Conservation (phyloP, 148 eudicot species). For the Cornus kousa region DNA sequence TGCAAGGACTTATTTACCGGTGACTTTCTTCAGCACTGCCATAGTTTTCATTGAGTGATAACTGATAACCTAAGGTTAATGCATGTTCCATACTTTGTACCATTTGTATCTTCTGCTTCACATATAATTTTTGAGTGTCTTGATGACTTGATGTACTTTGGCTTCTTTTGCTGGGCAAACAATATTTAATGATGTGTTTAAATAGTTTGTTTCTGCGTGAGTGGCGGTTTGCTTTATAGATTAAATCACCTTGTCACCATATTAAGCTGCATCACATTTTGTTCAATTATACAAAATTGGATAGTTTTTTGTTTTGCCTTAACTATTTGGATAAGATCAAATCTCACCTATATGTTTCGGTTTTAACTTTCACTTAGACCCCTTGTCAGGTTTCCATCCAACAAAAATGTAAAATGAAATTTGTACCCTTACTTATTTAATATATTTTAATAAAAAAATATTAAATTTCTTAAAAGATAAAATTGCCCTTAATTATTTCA, state of each 20-base stretch:
- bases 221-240: neutral
- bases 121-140: neutral
- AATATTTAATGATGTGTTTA: neutral
- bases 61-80: neutral
- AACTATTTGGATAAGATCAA: too few relatives aligned
- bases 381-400: too few relatives aligned
- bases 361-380: too few relatives aligned
- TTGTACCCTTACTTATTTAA: too few relatives aligned
- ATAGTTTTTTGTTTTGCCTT: neutral
- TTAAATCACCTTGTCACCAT: neutral
- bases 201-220: neutral
- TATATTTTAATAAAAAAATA: too few relatives aligned
- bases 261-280: too few relatives aligned
- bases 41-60: neutral
- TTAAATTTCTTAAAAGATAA: too few relatives aligned
- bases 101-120: neutral
- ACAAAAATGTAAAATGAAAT: too few relatives aligned
- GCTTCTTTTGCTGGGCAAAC: neutral
- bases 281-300: neutral
- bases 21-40: neutral
- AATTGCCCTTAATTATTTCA: too few relatives aligned
- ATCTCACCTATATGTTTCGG: too few relatives aligned
- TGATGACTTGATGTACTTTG: neutral
- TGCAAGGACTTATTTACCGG: neutral
- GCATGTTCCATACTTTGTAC: neutral